Conservation (phyloP, 106 monocot genomes). For the Narthecium ossifragum region DNA sequence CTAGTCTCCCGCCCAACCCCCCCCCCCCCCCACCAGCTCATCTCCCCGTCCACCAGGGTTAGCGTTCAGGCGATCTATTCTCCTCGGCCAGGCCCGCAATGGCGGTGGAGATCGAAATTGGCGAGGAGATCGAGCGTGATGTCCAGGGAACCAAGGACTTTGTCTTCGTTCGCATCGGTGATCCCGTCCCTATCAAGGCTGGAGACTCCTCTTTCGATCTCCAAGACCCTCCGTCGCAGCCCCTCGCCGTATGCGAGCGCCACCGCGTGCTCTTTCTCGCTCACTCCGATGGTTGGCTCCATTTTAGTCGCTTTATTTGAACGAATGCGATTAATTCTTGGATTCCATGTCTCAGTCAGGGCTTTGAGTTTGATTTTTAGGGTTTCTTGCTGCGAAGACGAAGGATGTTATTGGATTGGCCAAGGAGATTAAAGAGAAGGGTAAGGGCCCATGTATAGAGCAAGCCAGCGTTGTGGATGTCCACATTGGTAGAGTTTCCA, state of each 20-base stretch:
- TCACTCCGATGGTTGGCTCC: slow-evolving; percentile 46
- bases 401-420: slow-evolving; percentile 51
- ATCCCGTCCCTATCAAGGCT: slow-evolving; percentile 57
- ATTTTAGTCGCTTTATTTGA: too few species aligned
- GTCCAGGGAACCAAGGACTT: slow-evolving; percentile 45
- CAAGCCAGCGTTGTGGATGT: slow-evolving; percentile 53
- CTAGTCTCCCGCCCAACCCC: neutral
- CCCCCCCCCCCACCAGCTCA: neutral
- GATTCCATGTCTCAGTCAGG: too few species aligned
- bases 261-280: slow-evolving; percentile 55
- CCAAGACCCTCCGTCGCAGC: slow-evolving; percentile 40
- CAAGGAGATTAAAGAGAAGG: slow-evolving; percentile 49
- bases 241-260: slow-evolving; percentile 58
- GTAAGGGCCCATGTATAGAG: slow-evolving; percentile 29
- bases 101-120: slow-evolving; percentile 7
- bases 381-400: slow-evolving; percentile 76
- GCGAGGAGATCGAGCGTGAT: slow-evolving; percentile 68
- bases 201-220: slow-evolving; percentile 48
- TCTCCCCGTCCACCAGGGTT: too few species aligned
- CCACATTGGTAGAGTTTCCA: slow-evolving; percentile 49
- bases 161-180: slow-evolving; percentile 70
- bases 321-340: too few species aligned
- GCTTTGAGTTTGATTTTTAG: slow-evolving; percentile 28
- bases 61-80: too few species aligned
- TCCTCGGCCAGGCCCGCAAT: neutral